These are phyloP conservation scores for Histomonas meleagridis DNA, from an alignment of 208 protist genomes.

Conservation along the genomic window DNA sequence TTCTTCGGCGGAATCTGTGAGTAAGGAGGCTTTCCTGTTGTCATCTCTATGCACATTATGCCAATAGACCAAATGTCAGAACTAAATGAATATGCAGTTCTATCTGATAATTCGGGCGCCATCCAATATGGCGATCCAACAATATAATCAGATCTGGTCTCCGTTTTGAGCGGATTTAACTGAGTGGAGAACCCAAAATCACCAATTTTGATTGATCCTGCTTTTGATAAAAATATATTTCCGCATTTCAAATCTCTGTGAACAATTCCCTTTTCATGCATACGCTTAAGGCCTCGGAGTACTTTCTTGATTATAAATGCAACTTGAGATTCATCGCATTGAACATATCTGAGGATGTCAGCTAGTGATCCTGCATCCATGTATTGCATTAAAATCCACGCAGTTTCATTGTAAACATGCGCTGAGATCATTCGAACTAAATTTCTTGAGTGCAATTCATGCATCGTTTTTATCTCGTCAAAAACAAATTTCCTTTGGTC, in stretches of 20 bases:
- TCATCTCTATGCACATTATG: slow-evolving; percentile 41
- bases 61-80: slow-evolving; percentile 48
- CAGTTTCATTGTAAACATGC: neutral
- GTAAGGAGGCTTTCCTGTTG: slow-evolving; percentile 36
- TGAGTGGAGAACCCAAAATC: slow-evolving; percentile 47
- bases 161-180: neutral
- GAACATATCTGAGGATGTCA: neutral
- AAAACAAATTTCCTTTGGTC: neutral
- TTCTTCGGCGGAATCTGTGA: slow-evolving; percentile 27
- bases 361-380: neutral
- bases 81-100: neutral
- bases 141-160: neutral
- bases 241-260: slow-evolving; percentile 73
- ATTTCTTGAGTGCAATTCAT: neutral
- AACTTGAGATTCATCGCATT: neutral
- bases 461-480: neutral
- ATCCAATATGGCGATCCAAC: slow-evolving; percentile 45
- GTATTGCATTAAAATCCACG: neutral
- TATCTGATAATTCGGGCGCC: slow-evolving; percentile 42
- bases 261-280: slow-evolving; percentile 65
- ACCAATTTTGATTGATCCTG: slow-evolving; percentile 44
- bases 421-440: neutral
- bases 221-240: slow-evolving; percentile 37
- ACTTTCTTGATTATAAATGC: neutral
- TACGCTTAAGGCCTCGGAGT: slow-evolving; percentile 61